These are phyloP conservation scores for Microdochium bolleyi DNA, from an alignment of 2,329 filamentous ascomycete genomes.

Conservation along the genomic window DNA sequence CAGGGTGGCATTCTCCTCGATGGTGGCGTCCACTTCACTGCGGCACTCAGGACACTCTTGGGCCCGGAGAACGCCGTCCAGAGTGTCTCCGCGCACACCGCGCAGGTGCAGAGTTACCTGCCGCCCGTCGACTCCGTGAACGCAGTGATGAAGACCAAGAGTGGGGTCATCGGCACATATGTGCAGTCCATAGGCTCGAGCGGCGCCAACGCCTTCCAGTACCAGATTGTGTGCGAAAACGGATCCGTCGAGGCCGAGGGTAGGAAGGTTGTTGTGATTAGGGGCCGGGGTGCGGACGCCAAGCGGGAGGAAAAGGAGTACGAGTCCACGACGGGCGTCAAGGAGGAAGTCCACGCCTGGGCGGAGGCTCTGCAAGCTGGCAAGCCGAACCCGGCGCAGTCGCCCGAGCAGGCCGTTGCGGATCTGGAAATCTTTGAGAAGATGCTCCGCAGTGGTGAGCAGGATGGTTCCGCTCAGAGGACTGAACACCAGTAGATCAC, in stretches of 20 bases:
- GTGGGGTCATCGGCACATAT: slow-evolving; percentile 48
- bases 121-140: slow-evolving; percentile 61
- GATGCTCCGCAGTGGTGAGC: slow-evolving; percentile 39
- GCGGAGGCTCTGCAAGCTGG: slow-evolving; percentile 42
- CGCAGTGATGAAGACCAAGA: slow-evolving; percentile 44
- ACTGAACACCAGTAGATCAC: slow-evolving; percentile 27
- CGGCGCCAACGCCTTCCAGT: slow-evolving; percentile 43
- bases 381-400: slow-evolving; percentile 39
- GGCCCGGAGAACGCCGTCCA: slow-evolving; percentile 33
- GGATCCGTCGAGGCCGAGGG: slow-evolving; percentile 42
- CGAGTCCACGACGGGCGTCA: slow-evolving; percentile 43
- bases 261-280: slow-evolving; percentile 34
- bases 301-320: slow-evolving; percentile 35
- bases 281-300: slow-evolving; percentile 21
- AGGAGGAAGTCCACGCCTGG: slow-evolving; percentile 54
- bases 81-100: slow-evolving; percentile 45
- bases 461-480: slow-evolving; percentile 28
- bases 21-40: slow-evolving; percentile 65
- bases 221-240: slow-evolving; percentile 47
- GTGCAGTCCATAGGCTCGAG: slow-evolving; percentile 50
- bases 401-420: slow-evolving; percentile 47
- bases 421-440: slow-evolving; percentile 53
- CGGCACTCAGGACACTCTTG: slow-evolving; percentile 53
- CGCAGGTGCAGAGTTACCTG: slow-evolving; percentile 46
- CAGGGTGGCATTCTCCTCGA: slow-evolving; percentile 74